A percentile compares a stretch with the other conserved stretches of the same genome.
phyloP scores from a whole-genome alignment of 192 early-diverging fungal genomes.

The Coemansia sp. region DNA sequence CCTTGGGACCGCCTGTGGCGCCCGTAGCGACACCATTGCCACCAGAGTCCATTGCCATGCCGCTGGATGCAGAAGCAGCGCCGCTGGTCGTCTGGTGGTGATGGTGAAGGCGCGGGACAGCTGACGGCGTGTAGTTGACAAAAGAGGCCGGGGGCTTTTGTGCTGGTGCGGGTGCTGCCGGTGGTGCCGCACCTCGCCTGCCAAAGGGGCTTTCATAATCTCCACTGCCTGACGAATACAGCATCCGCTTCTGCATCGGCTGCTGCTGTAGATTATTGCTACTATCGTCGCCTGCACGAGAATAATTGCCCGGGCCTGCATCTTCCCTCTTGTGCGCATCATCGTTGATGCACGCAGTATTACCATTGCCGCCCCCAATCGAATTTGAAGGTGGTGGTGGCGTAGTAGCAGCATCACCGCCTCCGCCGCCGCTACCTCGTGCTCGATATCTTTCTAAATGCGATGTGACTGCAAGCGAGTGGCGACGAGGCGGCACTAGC shows the following conservation, averaged over 20 bases:
- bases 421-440: slow-evolving; percentile 8
- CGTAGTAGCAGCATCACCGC: slow-evolving; percentile 9
- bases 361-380: background rate
- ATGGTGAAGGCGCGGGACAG: background rate
- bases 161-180: background rate
- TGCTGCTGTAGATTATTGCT: background rate
- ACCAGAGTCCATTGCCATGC: background rate
- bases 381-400: slow-evolving; percentile 18
- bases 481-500: slow-evolving; percentile 42
- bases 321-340: background rate
- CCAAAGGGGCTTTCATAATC: slow-evolving; percentile 1
- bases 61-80: background rate
- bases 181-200: slow-evolving; percentile 2
- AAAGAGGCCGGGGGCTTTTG: slow-evolving; percentile 23
- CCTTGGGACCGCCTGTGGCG: background rate
- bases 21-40: background rate
- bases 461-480: slow-evolving; percentile 54
- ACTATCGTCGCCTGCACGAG: background rate
- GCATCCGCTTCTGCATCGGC: slow-evolving; percentile 1
- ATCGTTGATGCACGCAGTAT: background rate
- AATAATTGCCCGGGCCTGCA: background rate
- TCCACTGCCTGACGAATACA: slow-evolving; percentile 8
- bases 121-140: slow-evolving; percentile 25
- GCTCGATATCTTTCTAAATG: slow-evolving; percentile 53
- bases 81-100: background rate